These are phyloP conservation scores for Echites panduratus DNA, from an alignment of 257 asterid genomes.

Conservation along the genomic window DNA sequence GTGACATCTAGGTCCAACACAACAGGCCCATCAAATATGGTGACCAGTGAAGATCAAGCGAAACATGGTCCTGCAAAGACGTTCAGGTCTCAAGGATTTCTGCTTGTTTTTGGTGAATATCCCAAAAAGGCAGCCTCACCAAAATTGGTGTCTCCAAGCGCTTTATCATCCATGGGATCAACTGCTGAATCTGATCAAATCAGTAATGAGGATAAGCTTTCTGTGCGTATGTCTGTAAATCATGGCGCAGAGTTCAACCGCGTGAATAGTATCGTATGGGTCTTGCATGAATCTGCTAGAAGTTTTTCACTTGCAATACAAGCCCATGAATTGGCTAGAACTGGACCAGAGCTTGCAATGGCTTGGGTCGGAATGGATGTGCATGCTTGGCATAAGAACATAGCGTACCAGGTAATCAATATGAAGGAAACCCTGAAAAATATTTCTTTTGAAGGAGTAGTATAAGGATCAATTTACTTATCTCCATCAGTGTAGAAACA, in stretches of 20 bases:
- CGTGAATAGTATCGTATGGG: constrained; percentile 47
- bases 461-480: neutral
- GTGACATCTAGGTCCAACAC: constrained; percentile 18
- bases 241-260: constrained; percentile 37
- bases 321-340: constrained; percentile 39
- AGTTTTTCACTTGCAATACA: constrained; percentile 47
- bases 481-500: neutral
- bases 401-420: constrained; percentile 32
- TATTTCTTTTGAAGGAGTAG: neutral
- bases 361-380: constrained; percentile 58
- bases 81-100: constrained; percentile 19
- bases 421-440: neutral
- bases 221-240: constrained; percentile 14
- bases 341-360: constrained; percentile 54
- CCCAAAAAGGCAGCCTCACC: constrained; percentile 6
- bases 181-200: constrained; percentile 24
- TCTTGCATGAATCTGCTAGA: constrained; percentile 55
- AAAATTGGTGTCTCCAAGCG: constrained; percentile 33
- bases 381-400: constrained; percentile 39
- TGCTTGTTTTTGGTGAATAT: constrained; percentile 8
- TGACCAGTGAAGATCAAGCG: constrained; percentile 26
- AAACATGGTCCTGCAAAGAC: constrained; percentile 20
- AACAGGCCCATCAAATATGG: constrained; percentile 24
- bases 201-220: constrained; percentile 24
- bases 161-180: constrained; percentile 34